phyloP scores from a whole-genome alignment of 106 monocot genomes.

The Allium cepa region DNA sequence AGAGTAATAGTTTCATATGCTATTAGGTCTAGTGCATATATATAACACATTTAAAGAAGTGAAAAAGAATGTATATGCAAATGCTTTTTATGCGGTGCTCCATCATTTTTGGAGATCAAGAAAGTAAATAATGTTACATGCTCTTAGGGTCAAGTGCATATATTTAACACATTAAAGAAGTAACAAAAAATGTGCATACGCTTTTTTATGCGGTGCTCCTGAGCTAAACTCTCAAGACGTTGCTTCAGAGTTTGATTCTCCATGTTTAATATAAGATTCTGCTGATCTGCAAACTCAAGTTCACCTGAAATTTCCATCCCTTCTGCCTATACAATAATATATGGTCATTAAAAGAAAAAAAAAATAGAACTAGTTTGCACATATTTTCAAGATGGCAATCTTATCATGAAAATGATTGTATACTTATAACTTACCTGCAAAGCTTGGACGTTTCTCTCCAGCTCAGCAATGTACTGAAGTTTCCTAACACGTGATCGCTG shows the following conservation, averaged over 20 bases:
- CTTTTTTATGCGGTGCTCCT: conserved; percentile 71
- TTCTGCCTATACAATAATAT: conserved; percentile 40
- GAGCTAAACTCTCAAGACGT: conserved; percentile 58
- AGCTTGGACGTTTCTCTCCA: conserved; percentile 80
- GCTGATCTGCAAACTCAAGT: conserved; percentile 63
- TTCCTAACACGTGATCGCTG: conserved; percentile 87
- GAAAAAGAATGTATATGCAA: neutral
- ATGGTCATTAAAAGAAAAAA: neutral
- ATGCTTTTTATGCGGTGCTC: neutral
- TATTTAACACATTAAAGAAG: neutral
- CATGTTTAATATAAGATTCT: conserved; percentile 77
- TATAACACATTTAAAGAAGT: neutral
- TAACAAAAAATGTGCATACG: conserved; percentile 26
- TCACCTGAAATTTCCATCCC: conserved; percentile 60
- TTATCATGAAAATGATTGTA: neutral
- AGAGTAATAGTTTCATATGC: too few species aligned
- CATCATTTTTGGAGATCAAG: neutral
- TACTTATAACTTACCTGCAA: conserved; percentile 49
- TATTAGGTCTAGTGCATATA: too few species aligned
- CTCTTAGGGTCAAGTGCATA: neutral
- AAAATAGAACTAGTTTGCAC: too few species aligned
- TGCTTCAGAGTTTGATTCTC: conserved; percentile 83
- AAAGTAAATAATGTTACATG: neutral
- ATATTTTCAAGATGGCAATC: neutral
- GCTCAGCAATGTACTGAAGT: conserved; percentile 91